Evolutionary conservation across 495 filamentous ascomycete species (phyloP), one percentile per base, ranked within the genome.

Genomic region (Aspergillus ostianus): DNA sequence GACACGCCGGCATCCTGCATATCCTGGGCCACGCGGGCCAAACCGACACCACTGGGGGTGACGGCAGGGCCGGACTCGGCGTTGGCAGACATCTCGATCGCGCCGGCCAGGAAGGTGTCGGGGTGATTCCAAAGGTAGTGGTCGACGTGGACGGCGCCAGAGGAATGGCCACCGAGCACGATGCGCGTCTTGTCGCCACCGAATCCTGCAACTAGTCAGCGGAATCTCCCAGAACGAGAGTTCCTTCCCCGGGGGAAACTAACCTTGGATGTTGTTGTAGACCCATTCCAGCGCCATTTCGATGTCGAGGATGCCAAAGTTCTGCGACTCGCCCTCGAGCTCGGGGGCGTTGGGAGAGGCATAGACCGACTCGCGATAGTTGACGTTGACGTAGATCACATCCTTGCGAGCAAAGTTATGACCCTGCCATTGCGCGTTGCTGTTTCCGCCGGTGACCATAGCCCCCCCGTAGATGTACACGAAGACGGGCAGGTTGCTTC

Each of bases 51-150:
- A 0, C 52, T 19, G 7, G 64, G 59, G n/a, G 67, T 51, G 19
- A 46, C 32, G 19, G 57, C 67, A 7, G 67, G 67, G 30, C 67
- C 67, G 5, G 67, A 69, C 44, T 62, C 45, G 17, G 67, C 64
- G 30, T 69, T 69, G 55, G 67, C 67, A 18, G 67, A 69, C 67
- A 69, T 67, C 55, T 69, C 67, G 12, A 69, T 63, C 21, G 67
- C 67, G 50, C 67, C 64, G 21, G 67, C 67, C 27, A 69, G 46
- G 64, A 66, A 67, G 58, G 67, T 69, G 6, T 61, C 41, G 3
- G 67, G 67, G 46, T 69, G 67, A 21, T 59, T 69, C 67, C 67
- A 69, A 59, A 69, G 62, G 32, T 69, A 69, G 64, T 69, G 57
- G 48, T 69, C 67, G 47, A 69, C 67, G 47, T 65, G 61, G 13